A percentile compares a stretch with the other conserved stretches of the same genome.
Conservation (phyloP, 441 rosid species). For the Hura crepitans region DNA sequence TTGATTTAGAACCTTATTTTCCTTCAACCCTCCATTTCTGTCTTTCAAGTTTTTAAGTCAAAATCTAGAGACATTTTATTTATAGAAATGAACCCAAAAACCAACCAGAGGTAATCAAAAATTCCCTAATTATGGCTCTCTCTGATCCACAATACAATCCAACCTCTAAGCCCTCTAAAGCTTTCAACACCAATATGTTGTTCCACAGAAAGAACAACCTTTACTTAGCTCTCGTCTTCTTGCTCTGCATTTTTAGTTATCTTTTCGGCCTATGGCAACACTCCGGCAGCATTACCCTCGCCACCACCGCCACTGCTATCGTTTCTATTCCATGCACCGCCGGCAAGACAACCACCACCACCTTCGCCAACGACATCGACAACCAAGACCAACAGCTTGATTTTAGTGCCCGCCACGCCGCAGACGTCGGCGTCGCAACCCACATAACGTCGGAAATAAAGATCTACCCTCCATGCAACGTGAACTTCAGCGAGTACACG, state of each 20-base stretch:
- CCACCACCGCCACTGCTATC: background rate
- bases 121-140: conserved; percentile 31
- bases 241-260: conserved; percentile 43
- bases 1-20: conserved; percentile 19
- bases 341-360: background rate
- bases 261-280: conserved; percentile 42
- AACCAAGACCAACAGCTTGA: conserved; percentile 24
- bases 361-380: too few relatives aligned
- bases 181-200: background rate
- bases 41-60: background rate
- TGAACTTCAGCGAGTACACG: conserved; percentile 53
- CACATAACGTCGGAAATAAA: conserved; percentile 6
- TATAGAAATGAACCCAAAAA: background rate
- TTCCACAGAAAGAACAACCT: conserved; percentile 17
- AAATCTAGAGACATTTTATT: too few relatives aligned
- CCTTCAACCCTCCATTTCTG: conserved; percentile 8
- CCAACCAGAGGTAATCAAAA: too few relatives aligned
- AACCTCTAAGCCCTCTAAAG: conserved; percentile 31
- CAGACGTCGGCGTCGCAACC: conserved; percentile 12
- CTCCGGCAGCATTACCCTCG: conserved; percentile 6
- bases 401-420: conserved; percentile 31
- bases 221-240: conserved; percentile 23
- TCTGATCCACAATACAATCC: conserved; percentile 10
- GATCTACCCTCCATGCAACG: conserved; percentile 43
- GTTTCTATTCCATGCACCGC: conserved; percentile 21